These are phyloP conservation scores for Lathyrus sativus DNA, from an alignment of 306 rosid species.

Conservation along the genomic window DNA sequence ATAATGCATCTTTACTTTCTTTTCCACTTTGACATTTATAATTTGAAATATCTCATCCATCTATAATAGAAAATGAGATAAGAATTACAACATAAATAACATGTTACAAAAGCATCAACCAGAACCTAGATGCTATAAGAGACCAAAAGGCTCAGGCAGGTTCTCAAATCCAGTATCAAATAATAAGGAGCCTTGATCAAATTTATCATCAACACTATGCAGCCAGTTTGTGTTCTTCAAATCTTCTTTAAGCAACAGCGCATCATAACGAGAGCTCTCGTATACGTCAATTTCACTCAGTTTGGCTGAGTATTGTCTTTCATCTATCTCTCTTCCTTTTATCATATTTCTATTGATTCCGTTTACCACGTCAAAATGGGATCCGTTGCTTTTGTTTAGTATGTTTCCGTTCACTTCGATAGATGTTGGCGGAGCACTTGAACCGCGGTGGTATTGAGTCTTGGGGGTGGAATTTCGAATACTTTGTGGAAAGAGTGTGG, in stretches of 20 bases:
- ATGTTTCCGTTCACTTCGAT: slow-evolving; percentile 49
- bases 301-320: slow-evolving; percentile 56
- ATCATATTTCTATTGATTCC: slow-evolving; percentile 40
- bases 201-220: slow-evolving; percentile 73
- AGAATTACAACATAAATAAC: slow-evolving; percentile 35
- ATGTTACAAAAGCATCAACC: slow-evolving; percentile 37
- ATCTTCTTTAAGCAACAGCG: slow-evolving; percentile 89
- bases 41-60: slow-evolving; percentile 54
- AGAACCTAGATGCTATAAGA: slow-evolving; percentile 58
- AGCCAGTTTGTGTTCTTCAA: slow-evolving; percentile 88
- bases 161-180: slow-evolving; percentile 87
- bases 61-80: slow-evolving; percentile 46
- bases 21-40: slow-evolving; percentile 43
- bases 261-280: slow-evolving; percentile 92
- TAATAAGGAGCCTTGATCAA: slow-evolving; percentile 69
- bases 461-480: slow-evolving; percentile 61
- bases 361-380: slow-evolving; percentile 48
- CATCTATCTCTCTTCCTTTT: slow-evolving; percentile 54
- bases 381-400: slow-evolving; percentile 48
- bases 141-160: slow-evolving; percentile 93
- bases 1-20: slow-evolving; percentile 50
- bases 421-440: slow-evolving; percentile 50
- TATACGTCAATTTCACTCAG: slow-evolving; percentile 75
- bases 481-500: slow-evolving; percentile 92
- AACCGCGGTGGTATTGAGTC: slow-evolving; percentile 55